These are phyloP conservation scores for Leccinum variicolor DNA, from an alignment of 768 basidiomycete species.

Conservation along the genomic window DNA sequence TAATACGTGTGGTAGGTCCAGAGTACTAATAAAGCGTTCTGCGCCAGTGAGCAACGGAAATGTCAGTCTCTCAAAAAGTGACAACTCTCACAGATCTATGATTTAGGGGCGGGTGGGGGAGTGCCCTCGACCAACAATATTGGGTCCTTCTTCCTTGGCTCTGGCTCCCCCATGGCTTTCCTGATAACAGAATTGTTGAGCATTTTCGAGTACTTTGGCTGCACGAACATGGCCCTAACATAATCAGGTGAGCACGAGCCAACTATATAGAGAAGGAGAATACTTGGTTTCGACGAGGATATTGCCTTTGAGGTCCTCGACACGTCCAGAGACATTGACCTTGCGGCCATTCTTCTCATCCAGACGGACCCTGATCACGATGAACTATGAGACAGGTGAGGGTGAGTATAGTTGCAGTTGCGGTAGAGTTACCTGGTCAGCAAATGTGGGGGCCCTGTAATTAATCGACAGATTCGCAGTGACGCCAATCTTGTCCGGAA, in stretches of 20 bases:
- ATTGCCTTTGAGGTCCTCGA: conserved; percentile 82
- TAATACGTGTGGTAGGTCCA: neutral
- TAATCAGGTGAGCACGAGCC: neutral
- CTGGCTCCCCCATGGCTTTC: conserved; percentile 64
- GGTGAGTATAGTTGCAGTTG: neutral
- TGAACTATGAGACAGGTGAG: conserved; percentile 50
- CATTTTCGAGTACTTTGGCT: conserved; percentile 83
- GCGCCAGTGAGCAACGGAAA: neutral
- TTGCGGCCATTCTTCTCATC: conserved; percentile 76
- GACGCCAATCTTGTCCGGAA: conserved; percentile 89
- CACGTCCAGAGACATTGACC: conserved; percentile 58
- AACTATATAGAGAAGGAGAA: conserved; percentile 25
- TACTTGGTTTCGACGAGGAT: conserved; percentile 80
- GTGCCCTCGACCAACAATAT: conserved; percentile 27
- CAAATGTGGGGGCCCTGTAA: conserved; percentile 85
- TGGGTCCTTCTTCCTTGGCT: conserved; percentile 20
- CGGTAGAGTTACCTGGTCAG: conserved; percentile 62
- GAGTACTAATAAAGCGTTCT: neutral
- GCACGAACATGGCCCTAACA: conserved; percentile 74
- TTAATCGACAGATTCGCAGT: conserved; percentile 81
- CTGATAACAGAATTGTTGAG: conserved; percentile 58
- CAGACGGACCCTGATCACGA: conserved; percentile 73
- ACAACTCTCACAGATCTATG: conserved; percentile 14
- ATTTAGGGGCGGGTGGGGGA: conserved; percentile 24
- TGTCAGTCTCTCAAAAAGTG: neutral